Percentiles rank a stretch among this genome's conserved stretches.
Evolutionary conservation across 2,329 filamentous ascomycete species (phyloP).

Genomic region (Colletotrichum chrysophilum): DNA sequence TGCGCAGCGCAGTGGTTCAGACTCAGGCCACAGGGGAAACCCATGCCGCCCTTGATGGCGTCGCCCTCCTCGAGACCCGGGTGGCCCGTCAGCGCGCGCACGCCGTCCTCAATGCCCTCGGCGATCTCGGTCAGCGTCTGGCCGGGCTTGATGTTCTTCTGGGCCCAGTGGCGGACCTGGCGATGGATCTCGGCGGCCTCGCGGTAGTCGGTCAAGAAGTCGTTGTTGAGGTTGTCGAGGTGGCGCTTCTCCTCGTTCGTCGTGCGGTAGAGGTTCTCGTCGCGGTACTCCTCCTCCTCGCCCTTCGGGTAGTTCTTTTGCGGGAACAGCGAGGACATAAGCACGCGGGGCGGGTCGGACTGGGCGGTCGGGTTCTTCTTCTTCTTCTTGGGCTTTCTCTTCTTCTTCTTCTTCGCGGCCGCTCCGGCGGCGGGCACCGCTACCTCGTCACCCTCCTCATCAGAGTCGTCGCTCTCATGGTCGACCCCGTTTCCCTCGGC

Average conservation of each 20-base stretch:
- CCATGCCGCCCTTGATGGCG: slow-evolving; percentile 79
- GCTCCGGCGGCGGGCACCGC: slow-evolving; percentile 39
- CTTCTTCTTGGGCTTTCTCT: slow-evolving; percentile 77
- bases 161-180: slow-evolving; percentile 84
- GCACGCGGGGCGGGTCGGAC: slow-evolving; percentile 77
- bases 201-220: slow-evolving; percentile 82
- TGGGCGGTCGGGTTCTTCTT: slow-evolving; percentile 70
- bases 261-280: slow-evolving; percentile 80
- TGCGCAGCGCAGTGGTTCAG: slow-evolving; percentile 87
- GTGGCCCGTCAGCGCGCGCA: slow-evolving; percentile 79
- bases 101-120: slow-evolving; percentile 83
- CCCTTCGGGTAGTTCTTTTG: slow-evolving; percentile 76
- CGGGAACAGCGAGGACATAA: slow-evolving; percentile 76
- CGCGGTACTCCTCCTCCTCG: slow-evolving; percentile 77
- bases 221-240: slow-evolving; percentile 65
- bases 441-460: slow-evolving; percentile 53
- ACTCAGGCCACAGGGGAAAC: slow-evolving; percentile 84
- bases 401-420: slow-evolving; percentile 77
- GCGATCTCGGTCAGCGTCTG: slow-evolving; percentile 83
- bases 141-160: slow-evolving; percentile 81
- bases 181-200: slow-evolving; percentile 85
- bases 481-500: slow-evolving; percentile 39
- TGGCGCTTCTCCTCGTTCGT: slow-evolving; percentile 86
- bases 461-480: slow-evolving; percentile 55
- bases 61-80: slow-evolving; percentile 80